Conservation (phyloP, 495 filamentous ascomycete genomes). For the Penicillium silybi region DNA sequence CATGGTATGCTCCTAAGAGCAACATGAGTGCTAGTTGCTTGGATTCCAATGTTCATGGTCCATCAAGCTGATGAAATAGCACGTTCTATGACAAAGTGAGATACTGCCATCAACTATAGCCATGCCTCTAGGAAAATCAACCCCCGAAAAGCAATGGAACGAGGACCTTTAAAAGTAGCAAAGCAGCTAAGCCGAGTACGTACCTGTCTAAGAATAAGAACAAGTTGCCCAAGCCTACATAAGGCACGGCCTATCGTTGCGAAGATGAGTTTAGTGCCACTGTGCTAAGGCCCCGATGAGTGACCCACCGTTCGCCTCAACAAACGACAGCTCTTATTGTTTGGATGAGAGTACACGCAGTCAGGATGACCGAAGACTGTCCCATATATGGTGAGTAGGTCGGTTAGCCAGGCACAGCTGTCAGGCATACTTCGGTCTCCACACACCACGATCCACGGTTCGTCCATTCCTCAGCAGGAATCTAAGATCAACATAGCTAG, state of each 20-base stretch:
- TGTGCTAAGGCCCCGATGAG: background rate
- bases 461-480: background rate
- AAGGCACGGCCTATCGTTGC: background rate
- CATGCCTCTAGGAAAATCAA: too few species aligned
- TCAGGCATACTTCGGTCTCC: background rate
- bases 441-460: conserved; percentile 3
- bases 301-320: background rate
- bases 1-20: background rate
- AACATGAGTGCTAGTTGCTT: background rate
- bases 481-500: background rate
- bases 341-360: too few species aligned
- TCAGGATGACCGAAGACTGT: too few species aligned
- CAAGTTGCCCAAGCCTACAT: background rate
- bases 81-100: too few species aligned
- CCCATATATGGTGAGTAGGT: too few species aligned
- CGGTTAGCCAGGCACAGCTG: background rate
- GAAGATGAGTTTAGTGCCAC: background rate
- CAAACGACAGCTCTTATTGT: background rate
- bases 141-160: too few species aligned
- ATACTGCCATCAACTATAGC: too few species aligned
- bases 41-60: background rate
- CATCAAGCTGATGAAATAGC: too few species aligned
- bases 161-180: too few species aligned
- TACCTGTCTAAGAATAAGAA: background rate
- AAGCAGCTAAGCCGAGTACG: too few species aligned